Percentiles rank a stretch among this genome's conserved stretches.
These are phyloP conservation scores for Coriaria nepalensis DNA, from an alignment of 306 rosid species.

Conservation along the genomic window DNA sequence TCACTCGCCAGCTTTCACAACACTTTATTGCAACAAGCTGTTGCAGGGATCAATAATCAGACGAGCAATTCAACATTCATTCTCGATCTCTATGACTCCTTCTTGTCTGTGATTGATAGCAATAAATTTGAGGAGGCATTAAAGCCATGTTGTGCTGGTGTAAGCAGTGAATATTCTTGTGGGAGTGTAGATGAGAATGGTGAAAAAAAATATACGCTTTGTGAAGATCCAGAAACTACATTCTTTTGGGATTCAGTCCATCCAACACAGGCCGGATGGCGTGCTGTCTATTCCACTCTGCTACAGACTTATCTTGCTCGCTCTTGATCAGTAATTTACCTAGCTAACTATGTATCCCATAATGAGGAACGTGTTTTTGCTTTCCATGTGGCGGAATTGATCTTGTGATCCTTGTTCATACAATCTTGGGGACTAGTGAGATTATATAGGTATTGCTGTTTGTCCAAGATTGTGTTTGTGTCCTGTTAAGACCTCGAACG, in stretches of 20 bases:
- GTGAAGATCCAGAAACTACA: constrained; percentile 36
- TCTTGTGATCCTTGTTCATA: too few species aligned
- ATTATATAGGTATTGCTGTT: too few species aligned
- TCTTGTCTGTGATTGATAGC: constrained; percentile 38
- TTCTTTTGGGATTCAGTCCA: constrained; percentile 79
- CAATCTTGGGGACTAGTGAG: too few species aligned
- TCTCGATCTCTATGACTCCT: constrained; percentile 41
- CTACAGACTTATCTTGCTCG: not conserved
- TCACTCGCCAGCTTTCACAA: constrained; percentile 41
- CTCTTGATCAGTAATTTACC: not conserved
- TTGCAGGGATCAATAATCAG: constrained; percentile 31
- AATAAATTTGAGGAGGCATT: constrained; percentile 30
- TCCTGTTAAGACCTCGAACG: too few species aligned
- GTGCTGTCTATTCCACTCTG: constrained; percentile 37
- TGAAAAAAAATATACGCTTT: constrained; percentile 33
- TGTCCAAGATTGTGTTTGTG: too few species aligned
- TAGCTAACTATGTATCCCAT: constrained; percentile 23
- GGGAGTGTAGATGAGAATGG: constrained; percentile 38
- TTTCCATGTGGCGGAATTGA: too few species aligned
- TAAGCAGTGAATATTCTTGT: constrained; percentile 26
- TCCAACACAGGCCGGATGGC: constrained; percentile 70
- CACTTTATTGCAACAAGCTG: constrained; percentile 22
- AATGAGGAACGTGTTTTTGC: too few species aligned
- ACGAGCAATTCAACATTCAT: constrained; percentile 13
- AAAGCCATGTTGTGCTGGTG: constrained; percentile 56